Conservation (phyloP, 768 basidiomycete species). For the Leucocoprinus birnbaumii region DNA sequence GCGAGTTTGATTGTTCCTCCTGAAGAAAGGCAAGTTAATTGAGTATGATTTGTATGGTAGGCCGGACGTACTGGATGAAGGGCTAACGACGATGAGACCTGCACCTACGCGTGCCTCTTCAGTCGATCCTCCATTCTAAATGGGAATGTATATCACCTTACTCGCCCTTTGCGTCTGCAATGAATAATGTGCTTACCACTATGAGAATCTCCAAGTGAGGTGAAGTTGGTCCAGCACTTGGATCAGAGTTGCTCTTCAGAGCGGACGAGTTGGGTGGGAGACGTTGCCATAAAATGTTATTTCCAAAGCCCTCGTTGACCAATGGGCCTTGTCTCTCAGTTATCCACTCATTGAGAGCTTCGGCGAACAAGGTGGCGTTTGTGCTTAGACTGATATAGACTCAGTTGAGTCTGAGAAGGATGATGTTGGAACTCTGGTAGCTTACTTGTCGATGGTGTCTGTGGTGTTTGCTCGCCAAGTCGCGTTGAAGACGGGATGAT, state of each 20-base stretch:
- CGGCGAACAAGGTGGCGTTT: conserved; percentile 5
- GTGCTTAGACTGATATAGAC: neutral
- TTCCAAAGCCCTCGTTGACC: neutral
- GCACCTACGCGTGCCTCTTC: neutral
- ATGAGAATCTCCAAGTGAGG: conserved; percentile 20
- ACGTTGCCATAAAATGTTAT: conserved; percentile 19
- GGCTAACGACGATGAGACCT: conserved; percentile 6
- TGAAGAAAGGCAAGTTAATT: neutral
- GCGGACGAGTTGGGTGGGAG: conserved; percentile 11
- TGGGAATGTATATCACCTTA: no score
- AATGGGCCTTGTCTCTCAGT: conserved; percentile 15
- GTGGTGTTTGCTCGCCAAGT: conserved; percentile 16
- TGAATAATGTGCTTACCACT: neutral
- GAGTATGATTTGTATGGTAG: neutral
- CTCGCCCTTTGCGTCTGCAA: neutral
- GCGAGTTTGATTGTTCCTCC: conserved; percentile 12
- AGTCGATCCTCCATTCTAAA: conserved; percentile 5
- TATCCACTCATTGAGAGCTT: conserved; percentile 14
- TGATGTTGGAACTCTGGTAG: no score
- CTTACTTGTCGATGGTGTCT: neutral
- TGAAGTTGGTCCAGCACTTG: conserved; percentile 18
- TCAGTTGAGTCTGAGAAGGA: no score
- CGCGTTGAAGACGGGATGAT: conserved; percentile 19
- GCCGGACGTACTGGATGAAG: conserved; percentile 11
- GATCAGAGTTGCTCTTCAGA: conserved; percentile 15